A percentile compares a stretch with the other conserved stretches of the same genome.
Evolutionary conservation across 2,329 filamentous ascomycete species (phyloP).

Genomic region (Alternaria burnsii): DNA sequence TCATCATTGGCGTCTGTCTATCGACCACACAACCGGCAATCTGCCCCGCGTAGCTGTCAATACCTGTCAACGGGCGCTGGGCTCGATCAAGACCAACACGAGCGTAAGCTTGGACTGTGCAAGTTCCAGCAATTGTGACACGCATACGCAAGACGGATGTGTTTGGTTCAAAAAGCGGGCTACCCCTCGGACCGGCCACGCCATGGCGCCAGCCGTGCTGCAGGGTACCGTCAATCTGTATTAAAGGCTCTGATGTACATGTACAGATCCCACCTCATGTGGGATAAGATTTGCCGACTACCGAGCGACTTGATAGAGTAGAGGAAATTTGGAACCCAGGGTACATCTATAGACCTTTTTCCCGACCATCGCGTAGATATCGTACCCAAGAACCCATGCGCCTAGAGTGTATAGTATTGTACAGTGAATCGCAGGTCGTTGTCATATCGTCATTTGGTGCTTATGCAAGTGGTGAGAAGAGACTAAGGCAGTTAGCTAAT

Average conservation of each 20-base stretch:
- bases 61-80: conserved; percentile 14
- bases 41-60: conserved; percentile 22
- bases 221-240: conserved; percentile 19
- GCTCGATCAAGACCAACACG: conserved; percentile 1
- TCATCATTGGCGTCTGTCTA: conserved; percentile 32
- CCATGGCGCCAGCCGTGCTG: conserved; percentile 23
- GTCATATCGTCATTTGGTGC: conserved; percentile 15
- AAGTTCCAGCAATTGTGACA: conserved; percentile 24
- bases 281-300: conserved; percentile 22
- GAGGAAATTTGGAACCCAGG: conserved; percentile 18
- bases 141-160: conserved; percentile 22
- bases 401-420: conserved; percentile 41
- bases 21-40: conserved; percentile 8
- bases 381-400: conserved; percentile 33
- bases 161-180: conserved; percentile 14
- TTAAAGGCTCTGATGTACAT: conserved; percentile 29
- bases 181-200: conserved; percentile 11
- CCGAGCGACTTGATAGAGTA: conserved; percentile 28
- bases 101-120: conserved; percentile 8
- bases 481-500: conserved; percentile 40
- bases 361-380: conserved; percentile 18
- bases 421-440: conserved; percentile 34
- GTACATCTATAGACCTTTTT: conserved; percentile 6
- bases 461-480: conserved; percentile 52
- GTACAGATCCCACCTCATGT: conserved; percentile 22